These are phyloP conservation scores for Aspergillus nomiae DNA, from an alignment of 2,329 filamentous ascomycete genomes.

Conservation along the genomic window DNA sequence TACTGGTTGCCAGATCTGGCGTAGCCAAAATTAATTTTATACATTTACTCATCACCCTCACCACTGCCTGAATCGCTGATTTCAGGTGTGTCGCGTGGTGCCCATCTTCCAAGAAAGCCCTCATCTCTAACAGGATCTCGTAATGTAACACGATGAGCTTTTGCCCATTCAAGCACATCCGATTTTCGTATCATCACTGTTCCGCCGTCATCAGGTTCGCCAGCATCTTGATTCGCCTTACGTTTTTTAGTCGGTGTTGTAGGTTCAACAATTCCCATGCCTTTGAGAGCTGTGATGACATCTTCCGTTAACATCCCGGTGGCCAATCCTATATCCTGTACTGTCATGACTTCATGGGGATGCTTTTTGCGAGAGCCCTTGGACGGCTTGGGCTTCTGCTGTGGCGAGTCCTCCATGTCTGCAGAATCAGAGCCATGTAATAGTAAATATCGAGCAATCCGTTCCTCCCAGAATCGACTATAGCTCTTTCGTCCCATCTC, in stretches of 20 bases:
- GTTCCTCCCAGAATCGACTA: slow-evolving; percentile 79
- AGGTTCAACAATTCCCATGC: slow-evolving; percentile 71
- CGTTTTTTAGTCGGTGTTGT: slow-evolving; percentile 56
- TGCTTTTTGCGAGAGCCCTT: slow-evolving; percentile 47
- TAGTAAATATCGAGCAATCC: slow-evolving; percentile 71
- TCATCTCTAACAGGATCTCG: slow-evolving; percentile 69
- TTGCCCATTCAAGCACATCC: slow-evolving; percentile 68
- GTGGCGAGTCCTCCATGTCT: slow-evolving; percentile 29
- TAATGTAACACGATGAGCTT: slow-evolving; percentile 62
- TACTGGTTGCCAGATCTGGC: not conserved
- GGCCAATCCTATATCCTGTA: slow-evolving; percentile 71
- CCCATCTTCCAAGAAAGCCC: slow-evolving; percentile 73
- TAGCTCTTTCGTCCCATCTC: slow-evolving; percentile 84
- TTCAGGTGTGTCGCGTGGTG: slow-evolving; percentile 42
- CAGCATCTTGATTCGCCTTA: slow-evolving; percentile 41
- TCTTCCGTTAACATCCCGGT: slow-evolving; percentile 88
- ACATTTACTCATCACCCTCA: slow-evolving; percentile 11
- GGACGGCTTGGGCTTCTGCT: slow-evolving; percentile 30
- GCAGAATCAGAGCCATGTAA: slow-evolving; percentile 37
- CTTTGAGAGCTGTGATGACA: slow-evolving; percentile 73
- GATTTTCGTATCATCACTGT: slow-evolving; percentile 56
- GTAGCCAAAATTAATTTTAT: not conserved
- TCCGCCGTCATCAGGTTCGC: slow-evolving; percentile 26
- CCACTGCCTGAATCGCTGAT: slow-evolving; percentile 27
- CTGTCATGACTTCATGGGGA: slow-evolving; percentile 56